Evolutionary conservation across 345 rosid species (phyloP).

Genomic region (Eucalyptus regnans): DNA sequence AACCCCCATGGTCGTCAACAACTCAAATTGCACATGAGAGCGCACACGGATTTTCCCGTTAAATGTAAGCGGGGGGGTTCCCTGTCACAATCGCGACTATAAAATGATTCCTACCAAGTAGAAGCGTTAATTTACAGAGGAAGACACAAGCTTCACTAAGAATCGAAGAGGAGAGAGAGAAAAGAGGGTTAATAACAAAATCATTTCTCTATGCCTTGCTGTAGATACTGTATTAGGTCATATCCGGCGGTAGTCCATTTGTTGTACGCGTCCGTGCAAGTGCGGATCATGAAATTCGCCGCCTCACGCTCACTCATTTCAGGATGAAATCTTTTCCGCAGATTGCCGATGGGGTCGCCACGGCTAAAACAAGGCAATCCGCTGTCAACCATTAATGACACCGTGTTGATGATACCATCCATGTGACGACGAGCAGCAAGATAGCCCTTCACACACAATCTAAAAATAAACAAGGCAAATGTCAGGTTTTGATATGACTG

Average conservation of each 20-base stretch:
- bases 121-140: not conserved
- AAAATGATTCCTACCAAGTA: not conserved
- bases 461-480: not conserved
- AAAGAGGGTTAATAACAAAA: not conserved
- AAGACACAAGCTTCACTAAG: not conserved
- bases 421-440: conserved; percentile 77
- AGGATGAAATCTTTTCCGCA: conserved; percentile 91
- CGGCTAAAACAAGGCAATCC: conserved; percentile 96
- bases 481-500: not conserved
- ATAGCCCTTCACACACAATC: conserved; percentile 90
- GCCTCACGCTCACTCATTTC: conserved; percentile 98
- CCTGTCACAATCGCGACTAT: not conserved
- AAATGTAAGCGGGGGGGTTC: not conserved
- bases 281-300: conserved; percentile 77
- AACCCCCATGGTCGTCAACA: not conserved
- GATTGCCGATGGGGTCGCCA: conserved; percentile 93
- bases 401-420: conserved; percentile 93
- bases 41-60: not conserved
- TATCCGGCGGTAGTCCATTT: conserved; percentile 97
- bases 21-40: not conserved
- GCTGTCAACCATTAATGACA: conserved; percentile 80
- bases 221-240: conserved; percentile 48
- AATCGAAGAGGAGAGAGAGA: not conserved
- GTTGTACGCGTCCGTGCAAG: conserved; percentile 90
- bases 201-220: conserved; percentile 94